Conservation (phyloP, 805 yeast species). For the Myxozyma melibiosi region DNA sequence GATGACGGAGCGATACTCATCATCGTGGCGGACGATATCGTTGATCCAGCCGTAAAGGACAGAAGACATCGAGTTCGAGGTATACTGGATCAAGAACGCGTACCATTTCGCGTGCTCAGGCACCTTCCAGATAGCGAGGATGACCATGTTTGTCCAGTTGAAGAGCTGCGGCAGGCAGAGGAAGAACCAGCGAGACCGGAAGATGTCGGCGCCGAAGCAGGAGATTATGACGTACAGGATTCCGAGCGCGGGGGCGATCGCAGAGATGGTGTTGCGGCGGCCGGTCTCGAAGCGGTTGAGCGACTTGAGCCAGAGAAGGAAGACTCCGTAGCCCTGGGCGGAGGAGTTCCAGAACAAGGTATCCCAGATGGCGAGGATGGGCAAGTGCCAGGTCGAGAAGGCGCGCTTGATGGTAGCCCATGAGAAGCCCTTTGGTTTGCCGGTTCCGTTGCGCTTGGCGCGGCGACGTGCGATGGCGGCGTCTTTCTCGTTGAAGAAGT, state of each 20-base stretch:
- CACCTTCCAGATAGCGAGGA: constrained; percentile 59
- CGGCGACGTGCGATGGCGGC: constrained; percentile 54
- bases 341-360: constrained; percentile 29
- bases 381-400: constrained; percentile 53
- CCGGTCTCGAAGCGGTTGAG: constrained; percentile 48
- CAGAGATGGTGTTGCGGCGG: constrained; percentile 53
- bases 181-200: constrained; percentile 58
- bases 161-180: constrained; percentile 55
- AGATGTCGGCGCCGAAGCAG: constrained; percentile 50
- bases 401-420: constrained; percentile 50
- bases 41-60: constrained; percentile 61
- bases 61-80: constrained; percentile 65
- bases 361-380: constrained; percentile 45
- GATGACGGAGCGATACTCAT: constrained; percentile 55
- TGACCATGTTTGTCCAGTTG: constrained; percentile 54
- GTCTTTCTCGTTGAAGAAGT: constrained; percentile 59
- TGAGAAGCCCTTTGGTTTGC: constrained; percentile 32
- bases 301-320: constrained; percentile 63
- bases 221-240: constrained; percentile 44
- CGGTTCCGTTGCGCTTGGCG: constrained; percentile 44
- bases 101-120: constrained; percentile 60
- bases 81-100: constrained; percentile 58
- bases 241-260: constrained; percentile 63
- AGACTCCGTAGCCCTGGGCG: constrained; percentile 57
- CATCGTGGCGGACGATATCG: constrained; percentile 58